These are phyloP conservation scores for Dorcoceras hygrometricum DNA, from an alignment of 257 asterid species.

Conservation along the genomic window DNA sequence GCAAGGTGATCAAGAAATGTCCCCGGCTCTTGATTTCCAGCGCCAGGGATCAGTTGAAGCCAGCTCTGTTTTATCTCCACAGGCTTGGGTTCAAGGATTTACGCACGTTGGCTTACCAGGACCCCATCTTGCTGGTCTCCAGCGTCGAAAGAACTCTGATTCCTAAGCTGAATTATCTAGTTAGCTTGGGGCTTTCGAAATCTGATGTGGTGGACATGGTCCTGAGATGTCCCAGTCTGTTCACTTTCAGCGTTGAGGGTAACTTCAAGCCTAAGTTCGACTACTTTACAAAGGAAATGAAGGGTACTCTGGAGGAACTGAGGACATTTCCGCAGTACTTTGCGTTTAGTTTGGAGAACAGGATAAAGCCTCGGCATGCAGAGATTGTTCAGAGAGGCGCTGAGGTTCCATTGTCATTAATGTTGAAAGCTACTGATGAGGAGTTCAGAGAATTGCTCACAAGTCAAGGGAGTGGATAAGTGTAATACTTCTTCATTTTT, in stretches of 20 bases:
- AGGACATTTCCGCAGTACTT: slow-evolving; percentile 82
- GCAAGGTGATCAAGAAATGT: slow-evolving; percentile 73
- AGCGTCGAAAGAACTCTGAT: slow-evolving; percentile 79
- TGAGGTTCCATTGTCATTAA: slow-evolving; percentile 51
- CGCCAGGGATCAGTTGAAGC: slow-evolving; percentile 66
- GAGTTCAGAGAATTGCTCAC: slow-evolving; percentile 53
- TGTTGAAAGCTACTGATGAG: slow-evolving; percentile 70
- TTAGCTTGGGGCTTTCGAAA: slow-evolving; percentile 53
- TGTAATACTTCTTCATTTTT: background rate
- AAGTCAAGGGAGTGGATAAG: slow-evolving; percentile 29
- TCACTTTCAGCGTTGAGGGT: slow-evolving; percentile 75
- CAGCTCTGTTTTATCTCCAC: slow-evolving; percentile 74
- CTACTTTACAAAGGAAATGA: slow-evolving; percentile 55
- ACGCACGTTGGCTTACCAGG: slow-evolving; percentile 58
- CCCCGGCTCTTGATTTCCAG: slow-evolving; percentile 66
- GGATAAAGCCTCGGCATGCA: slow-evolving; percentile 66
- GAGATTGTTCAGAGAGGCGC: slow-evolving; percentile 49
- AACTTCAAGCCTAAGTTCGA: slow-evolving; percentile 81
- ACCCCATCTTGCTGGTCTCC: slow-evolving; percentile 71
- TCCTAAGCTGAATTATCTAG: slow-evolving; percentile 60
- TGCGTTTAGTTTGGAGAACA: slow-evolving; percentile 76
- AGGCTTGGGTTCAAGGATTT: slow-evolving; percentile 64
- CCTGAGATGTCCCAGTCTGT: slow-evolving; percentile 72
- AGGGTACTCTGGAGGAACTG: slow-evolving; percentile 56
- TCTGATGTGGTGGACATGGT: slow-evolving; percentile 65